Percentiles rank a stretch among this genome's conserved stretches.
Evolutionary conservation across 2,329 filamentous ascomycete genomes (phyloP).

Genomic region (Parasarocladium wereldwijsianum): DNA sequence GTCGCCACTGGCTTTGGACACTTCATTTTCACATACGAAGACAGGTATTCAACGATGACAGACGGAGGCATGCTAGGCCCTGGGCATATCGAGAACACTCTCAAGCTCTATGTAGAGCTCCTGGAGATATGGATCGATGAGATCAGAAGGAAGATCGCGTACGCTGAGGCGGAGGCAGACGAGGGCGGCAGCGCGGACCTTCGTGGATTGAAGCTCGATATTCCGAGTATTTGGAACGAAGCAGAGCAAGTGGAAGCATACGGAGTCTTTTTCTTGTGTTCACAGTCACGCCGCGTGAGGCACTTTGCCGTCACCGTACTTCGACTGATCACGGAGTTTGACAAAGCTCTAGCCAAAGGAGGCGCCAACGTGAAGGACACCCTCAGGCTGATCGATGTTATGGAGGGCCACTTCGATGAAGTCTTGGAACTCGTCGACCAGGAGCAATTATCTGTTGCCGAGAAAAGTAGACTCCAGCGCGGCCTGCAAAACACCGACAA

Average conservation of each 20-base stretch:
- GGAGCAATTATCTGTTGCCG: constrained; percentile 79
- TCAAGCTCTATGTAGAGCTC: constrained; percentile 84
- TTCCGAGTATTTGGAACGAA: constrained; percentile 79
- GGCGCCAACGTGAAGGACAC: constrained; percentile 44
- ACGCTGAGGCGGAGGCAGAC: constrained; percentile 48
- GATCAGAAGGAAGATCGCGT: constrained; percentile 72
- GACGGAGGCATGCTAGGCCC: constrained; percentile 93
- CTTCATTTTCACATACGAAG: constrained; percentile 98
- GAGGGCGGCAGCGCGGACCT: constrained; percentile 53
- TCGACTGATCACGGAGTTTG: constrained; percentile 84
- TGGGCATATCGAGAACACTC: constrained; percentile 85
- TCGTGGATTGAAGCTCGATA: constrained; percentile 63
- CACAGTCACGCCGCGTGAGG: constrained; percentile 79
- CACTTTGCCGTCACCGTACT: constrained; percentile 86
- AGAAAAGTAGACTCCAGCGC: constrained; percentile 80
- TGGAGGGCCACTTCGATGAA: constrained; percentile 76
- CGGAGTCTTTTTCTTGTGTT: constrained; percentile 92
- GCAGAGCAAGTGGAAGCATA: constrained; percentile 96
- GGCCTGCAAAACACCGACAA: constrained; percentile 66
- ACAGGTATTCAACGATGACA: constrained; percentile 93
- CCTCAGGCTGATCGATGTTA: constrained; percentile 69
- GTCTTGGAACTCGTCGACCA: constrained; percentile 79
- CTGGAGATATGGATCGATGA: constrained; percentile 97
- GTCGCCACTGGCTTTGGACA: constrained; percentile 93
- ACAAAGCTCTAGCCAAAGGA: constrained; percentile 67